Evolutionary conservation across 495 filamentous ascomycete genomes (phyloP), one percentile per base, ranked within the genome.

Genomic region (Penicillium paxilli): DNA sequence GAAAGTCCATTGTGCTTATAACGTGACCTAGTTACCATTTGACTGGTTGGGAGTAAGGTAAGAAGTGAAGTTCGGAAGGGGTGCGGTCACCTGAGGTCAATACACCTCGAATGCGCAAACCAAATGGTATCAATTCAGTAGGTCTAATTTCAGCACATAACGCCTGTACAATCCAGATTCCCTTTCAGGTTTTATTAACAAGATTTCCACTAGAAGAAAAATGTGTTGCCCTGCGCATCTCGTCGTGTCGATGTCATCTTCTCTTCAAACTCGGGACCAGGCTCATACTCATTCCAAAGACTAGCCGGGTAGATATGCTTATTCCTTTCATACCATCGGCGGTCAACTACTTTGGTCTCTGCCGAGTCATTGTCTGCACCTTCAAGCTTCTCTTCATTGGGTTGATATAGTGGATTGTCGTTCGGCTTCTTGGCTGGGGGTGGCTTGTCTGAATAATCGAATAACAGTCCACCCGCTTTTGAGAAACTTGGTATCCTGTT

Each of bases 241-340:
- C 90, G 83, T 65, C 88, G 79, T 17, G 68, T 75, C 12, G 73
- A 70, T 22, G 62, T 68, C 48, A 92, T 86, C 67, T 89, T 88
- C 53, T 82, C 84, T 54, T 85, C 79, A 66, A 97, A 96, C 55
- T 97, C 88, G 71, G 86, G 87, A 23, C 86, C 87, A 1, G 91
- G 89, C 54, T 97, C 92, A 70, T 96, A 98, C 54, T 96, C 89
- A 53, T 92, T 90, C 94, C 94, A 98, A 14, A 94, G 79, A 66
- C 89, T 96, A 5, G 93, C 94, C 0, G 94, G 94, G 69, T 92
- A 98, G 44, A 98, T 97, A 60, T 98, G 94, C 68, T 98, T 98
- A 68, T 98, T 96, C 59, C 86, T 80, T 74, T 96, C 90, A 65
- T 97, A 98, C 94, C 94, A 98, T 51, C 94, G 74, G 41, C 94